Conservation (phyloP, 805 yeast genomes). For the Candida nitratophila region DNA sequence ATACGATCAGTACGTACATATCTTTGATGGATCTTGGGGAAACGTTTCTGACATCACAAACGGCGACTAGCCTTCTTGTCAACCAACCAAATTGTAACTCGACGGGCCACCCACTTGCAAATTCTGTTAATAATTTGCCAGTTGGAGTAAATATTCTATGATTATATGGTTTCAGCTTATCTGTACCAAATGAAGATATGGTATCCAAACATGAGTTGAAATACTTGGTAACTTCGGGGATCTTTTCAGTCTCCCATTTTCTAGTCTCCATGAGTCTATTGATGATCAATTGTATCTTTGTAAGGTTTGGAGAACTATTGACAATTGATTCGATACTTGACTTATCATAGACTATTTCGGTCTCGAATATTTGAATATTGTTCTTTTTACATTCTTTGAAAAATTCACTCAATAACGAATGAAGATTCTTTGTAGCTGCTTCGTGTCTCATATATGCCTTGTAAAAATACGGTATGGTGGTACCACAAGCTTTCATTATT, state of each 20-base stretch:
- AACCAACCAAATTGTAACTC: conserved; percentile 87
- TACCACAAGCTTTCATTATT: conserved; percentile 71
- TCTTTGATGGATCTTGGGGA: conserved; percentile 21
- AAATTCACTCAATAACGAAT: conserved; percentile 36
- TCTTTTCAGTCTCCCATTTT: conserved; percentile 31
- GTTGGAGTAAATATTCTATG: conserved; percentile 82
- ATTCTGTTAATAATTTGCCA: conserved; percentile 78
- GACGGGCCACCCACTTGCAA: conserved; percentile 83
- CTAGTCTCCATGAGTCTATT: conserved; percentile 50
- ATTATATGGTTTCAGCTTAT: conserved; percentile 41
- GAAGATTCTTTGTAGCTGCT: conserved; percentile 74
- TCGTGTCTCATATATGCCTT: conserved; percentile 92
- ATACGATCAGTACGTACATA: conserved; percentile 60
- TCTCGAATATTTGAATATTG: conserved; percentile 19
- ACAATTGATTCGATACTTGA: conserved; percentile 55
- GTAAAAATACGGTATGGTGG: conserved; percentile 82
- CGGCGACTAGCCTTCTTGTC: conserved; percentile 75
- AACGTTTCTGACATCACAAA: conserved; percentile 35
- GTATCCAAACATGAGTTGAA: conserved; percentile 53
- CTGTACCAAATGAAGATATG: conserved; percentile 75
- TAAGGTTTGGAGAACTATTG: conserved; percentile 62
- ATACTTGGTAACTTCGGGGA: conserved; percentile 28
- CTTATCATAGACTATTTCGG: conserved; percentile 32
- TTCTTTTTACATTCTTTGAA: conserved; percentile 27
- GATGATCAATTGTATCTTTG: conserved; percentile 62